Base-by-base conservation (phyloP, 371 early-diverging fungal genomes). In the Choanephora cucurbitarum region DNA sequence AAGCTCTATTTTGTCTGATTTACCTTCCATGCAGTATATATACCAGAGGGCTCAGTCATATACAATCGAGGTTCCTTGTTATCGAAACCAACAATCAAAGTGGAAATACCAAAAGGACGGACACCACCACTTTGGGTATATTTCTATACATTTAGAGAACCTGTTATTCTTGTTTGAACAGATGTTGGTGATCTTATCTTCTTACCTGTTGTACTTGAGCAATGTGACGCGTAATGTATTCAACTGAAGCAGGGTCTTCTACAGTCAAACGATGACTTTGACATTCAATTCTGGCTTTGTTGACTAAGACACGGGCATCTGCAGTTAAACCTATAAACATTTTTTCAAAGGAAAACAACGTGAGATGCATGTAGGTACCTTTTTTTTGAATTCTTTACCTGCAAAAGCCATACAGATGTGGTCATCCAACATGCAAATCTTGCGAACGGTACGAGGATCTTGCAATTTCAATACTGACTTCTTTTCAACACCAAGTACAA, bases 1-100 rank as follows among this genome's bases (percentile, higher is more conserved):
- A 13, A 11, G 3, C 44, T 15, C 19, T 18, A 43, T 41, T 22
- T 41, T 37, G 6, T 19, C 32, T 43, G 17, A 17, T 68, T 72
- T 67, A 83, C 88, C 83, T 93, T 95, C 96, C 99, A 99, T 62
- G 95, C 95, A 51, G 97, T 91, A 75, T 95, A 99, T 64, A 98
- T 99, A 51, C 99, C 99, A 45, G 99, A 96, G 14, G 99, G 99
- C 63, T 99, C 99, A 18, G 99, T 97, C 79, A 98, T 93, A 83
- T 93, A 99, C 57, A 99, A 87, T 68, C 89, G 88, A 32, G 99
- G 98, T 17, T 79, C 81, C 62, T 89, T 85, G 70, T 89, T 87
- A 58, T 90, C 86, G 65, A 92, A 88, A n/a, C 99, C 99, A 65
- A 98, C 91, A 62, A 99, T 83, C 44, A 99, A 83, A 44, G 97